Conservation (phyloP, 2,329 filamentous ascomycete genomes). For the Colletotrichum falcatum region DNA sequence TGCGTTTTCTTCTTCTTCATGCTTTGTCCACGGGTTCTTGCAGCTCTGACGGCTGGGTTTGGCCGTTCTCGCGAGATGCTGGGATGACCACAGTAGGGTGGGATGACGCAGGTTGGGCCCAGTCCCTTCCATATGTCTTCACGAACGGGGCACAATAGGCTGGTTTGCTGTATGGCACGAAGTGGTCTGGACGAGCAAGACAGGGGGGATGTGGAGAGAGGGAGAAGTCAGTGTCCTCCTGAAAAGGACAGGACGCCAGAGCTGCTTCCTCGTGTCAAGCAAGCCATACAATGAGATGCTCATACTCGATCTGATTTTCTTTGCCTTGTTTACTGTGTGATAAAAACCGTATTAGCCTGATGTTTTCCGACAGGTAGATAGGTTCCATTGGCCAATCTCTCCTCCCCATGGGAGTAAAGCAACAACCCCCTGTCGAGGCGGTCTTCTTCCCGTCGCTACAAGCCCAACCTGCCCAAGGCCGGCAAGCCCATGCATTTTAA, state of each 20-base stretch:
- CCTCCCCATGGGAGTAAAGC: not conserved
- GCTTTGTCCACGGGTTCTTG: constrained; percentile 29
- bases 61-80: constrained; percentile 8
- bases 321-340: not conserved
- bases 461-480: too few species aligned
- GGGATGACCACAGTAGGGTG: constrained; percentile 14
- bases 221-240: not conserved
- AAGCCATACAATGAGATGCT: constrained; percentile 37
- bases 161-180: not conserved
- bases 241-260: constrained; percentile 11
- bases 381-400: not conserved
- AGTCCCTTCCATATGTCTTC: constrained; percentile 29
- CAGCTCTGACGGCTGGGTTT: constrained; percentile 38
- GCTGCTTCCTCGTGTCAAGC: constrained; percentile 26
- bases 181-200: not conserved
- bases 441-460: not conserved
- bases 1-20: constrained; percentile 9
- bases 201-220: not conserved
- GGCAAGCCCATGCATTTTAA: too few species aligned
- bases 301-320: not conserved
- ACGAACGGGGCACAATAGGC: not conserved
- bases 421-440: too few species aligned
- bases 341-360: too few species aligned
- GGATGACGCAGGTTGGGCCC: not conserved
- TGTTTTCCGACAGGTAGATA: not conserved